These are phyloP conservation scores for Yarrowia sp. DNA, from an alignment of 805 yeast genomes.

Conservation along the genomic window DNA sequence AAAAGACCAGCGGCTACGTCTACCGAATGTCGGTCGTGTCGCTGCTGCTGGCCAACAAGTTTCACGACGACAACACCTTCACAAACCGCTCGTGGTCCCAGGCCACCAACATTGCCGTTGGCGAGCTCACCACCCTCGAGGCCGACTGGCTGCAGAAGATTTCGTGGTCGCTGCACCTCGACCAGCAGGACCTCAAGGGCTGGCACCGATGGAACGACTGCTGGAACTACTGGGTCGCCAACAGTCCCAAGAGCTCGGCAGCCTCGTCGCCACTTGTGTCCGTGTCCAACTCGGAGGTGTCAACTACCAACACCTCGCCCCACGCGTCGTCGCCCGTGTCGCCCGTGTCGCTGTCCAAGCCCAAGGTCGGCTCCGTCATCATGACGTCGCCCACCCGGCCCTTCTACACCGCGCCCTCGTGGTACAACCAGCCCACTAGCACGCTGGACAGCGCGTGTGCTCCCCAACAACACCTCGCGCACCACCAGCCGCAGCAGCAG, in stretches of 20 bases:
- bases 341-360: slow-evolving; percentile 22
- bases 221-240: slow-evolving; percentile 32
- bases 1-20: slow-evolving; percentile 34
- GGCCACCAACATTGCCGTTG: slow-evolving; percentile 78
- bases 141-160: slow-evolving; percentile 61
- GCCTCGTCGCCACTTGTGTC: slow-evolving; percentile 13
- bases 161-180: slow-evolving; percentile 55
- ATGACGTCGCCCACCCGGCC: slow-evolving; percentile 27
- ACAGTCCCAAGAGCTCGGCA: slow-evolving; percentile 20
- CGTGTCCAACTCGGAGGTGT: neutral
- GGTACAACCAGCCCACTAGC: slow-evolving; percentile 29
- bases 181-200: slow-evolving; percentile 35
- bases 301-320: slow-evolving; percentile 20
- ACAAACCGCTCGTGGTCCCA: slow-evolving; percentile 94
- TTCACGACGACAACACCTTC: slow-evolving; percentile 94
- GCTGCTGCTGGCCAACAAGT: slow-evolving; percentile 82
- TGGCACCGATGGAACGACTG: slow-evolving; percentile 40
- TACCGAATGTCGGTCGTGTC: slow-evolving; percentile 62
- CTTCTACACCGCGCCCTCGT: slow-evolving; percentile 33
- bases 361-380: slow-evolving; percentile 6
- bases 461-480: neutral
- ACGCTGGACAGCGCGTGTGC: neutral
- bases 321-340: slow-evolving; percentile 15
- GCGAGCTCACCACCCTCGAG: slow-evolving; percentile 62
- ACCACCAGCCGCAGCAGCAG: neutral